These are phyloP conservation scores for Luzula sylvatica DNA, from an alignment of 176 grass and related monocot species.

Conservation along the genomic window DNA sequence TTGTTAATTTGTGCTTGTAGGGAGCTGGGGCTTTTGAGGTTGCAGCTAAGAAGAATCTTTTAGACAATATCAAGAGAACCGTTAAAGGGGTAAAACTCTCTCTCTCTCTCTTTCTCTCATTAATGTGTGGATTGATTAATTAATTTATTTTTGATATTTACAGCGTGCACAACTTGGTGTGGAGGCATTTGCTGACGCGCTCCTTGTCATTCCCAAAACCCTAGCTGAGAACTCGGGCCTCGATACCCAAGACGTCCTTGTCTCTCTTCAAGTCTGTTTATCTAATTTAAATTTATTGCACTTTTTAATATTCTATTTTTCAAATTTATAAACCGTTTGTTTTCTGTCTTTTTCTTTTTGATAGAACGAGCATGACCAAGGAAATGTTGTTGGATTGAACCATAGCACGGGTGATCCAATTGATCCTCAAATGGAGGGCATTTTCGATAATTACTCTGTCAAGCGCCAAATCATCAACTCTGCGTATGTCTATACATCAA, in stretches of 20 bases:
- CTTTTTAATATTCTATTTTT: not conserved
- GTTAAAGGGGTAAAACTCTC: conserved; percentile 61
- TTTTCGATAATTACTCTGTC: conserved; percentile 86
- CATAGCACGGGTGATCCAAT: conserved; percentile 73
- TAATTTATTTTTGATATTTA: conserved; percentile 1
- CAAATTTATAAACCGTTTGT: not conserved
- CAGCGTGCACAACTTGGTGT: conserved; percentile 94
- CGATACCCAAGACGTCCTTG: conserved; percentile 77
- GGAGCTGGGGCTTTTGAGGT: conserved; percentile 94
- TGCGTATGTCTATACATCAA: conserved; percentile 31
- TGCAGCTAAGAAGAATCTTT: conserved; percentile 86
- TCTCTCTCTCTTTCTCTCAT: not conserved
- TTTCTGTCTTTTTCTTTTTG: conserved; percentile 7
- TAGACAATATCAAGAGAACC: conserved; percentile 85
- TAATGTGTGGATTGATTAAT: too few relatives aligned
- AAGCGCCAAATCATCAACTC: conserved; percentile 91
- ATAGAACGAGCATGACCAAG: conserved; percentile 84
- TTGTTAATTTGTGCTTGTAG: conserved; percentile 23
- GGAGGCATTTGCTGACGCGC: conserved; percentile 91
- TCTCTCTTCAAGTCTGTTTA: conserved; percentile 55
- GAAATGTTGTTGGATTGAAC: conserved; percentile 68
- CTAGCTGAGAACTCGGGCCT: conserved; percentile 91
- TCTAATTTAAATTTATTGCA: too few relatives aligned
- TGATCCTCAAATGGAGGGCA: conserved; percentile 91
- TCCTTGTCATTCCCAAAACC: conserved; percentile 91